Evolutionary conservation across 1,284 basidiomycete species (phyloP), one percentile per base, ranked within the genome.

Genomic region (Erythrobasidium hasegawianum): DNA sequence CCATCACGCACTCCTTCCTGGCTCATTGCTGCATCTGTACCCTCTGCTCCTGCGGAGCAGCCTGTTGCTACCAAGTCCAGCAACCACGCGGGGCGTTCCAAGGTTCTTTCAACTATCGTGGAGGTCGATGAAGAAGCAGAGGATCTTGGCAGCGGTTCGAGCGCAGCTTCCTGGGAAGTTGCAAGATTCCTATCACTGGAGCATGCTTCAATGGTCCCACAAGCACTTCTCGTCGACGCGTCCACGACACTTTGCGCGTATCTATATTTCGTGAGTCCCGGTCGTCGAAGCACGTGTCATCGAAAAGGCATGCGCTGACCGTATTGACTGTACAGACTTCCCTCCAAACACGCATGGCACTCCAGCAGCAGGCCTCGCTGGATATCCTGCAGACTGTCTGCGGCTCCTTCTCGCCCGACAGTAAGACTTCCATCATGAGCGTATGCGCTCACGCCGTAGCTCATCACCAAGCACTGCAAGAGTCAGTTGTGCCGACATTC

Each of bases 301-400:
- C 14, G 50, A 33, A 11, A 33, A 33, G 11, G 33, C n/a, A 8
- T n/a, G 16, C 16, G 16, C 43, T 47, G 43, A 47, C 16, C 22
- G n/a, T 8, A 14, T 41, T 41, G 18, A 53, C 26, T 53, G 20
- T 27, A 53, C 38, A 65, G 62, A 65, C 62, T 18, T 58, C 62
- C n/a, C 47, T 58, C 24, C 62, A 65, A 52, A 56, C 62, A 20
- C 62, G 62, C 20, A 49, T 65, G 49, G 55, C 56, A 47, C 24
- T 65, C 45, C 62, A 65, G 39, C 62, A 65, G 56, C 41, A 65
- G 49, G 54, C 62, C 22, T 65, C 56, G 10, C 49, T 65, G 14
- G 62, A 65, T 33, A 55, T 58, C 55, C 62, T 65, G 7, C 47
- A 50, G 14, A 52, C 55, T 22, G 27, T 65, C 47, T 65, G 62